These are phyloP conservation scores for Quercus aquifolioides DNA, from an alignment of 306 rosid genomes.

Conservation along the genomic window DNA sequence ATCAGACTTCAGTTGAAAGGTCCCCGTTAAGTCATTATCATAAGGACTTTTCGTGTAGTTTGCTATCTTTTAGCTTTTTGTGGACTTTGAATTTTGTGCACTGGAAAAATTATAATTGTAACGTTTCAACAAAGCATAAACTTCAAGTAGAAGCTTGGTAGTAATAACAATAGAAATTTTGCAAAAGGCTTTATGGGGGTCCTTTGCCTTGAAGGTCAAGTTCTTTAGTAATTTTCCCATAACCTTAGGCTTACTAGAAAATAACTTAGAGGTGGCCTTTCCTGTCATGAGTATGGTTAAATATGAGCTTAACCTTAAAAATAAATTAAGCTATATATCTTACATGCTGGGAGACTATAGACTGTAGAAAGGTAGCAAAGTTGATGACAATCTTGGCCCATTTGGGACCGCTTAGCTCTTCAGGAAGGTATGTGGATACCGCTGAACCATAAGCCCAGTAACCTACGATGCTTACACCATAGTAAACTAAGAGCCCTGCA, in stretches of 20 bases:
- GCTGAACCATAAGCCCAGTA: conserved; percentile 64
- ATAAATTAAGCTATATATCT: not conserved
- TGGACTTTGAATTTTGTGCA: too few relatives aligned
- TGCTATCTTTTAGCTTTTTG: too few relatives aligned
- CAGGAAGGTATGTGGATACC: conserved; percentile 43
- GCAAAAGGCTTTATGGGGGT: not conserved
- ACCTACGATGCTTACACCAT: conserved; percentile 38
- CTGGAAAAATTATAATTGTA: too few relatives aligned
- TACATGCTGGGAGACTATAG: conserved; percentile 54
- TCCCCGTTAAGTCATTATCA: too few relatives aligned
- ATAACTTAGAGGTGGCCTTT: too few relatives aligned
- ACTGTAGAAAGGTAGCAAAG: conserved; percentile 41
- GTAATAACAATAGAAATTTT: too few relatives aligned
- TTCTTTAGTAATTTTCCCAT: not conserved
- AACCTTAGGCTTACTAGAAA: too few relatives aligned
- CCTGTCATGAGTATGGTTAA: too few relatives aligned
- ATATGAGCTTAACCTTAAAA: not conserved
- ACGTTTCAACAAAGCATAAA: not conserved
- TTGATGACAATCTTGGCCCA: conserved; percentile 44
- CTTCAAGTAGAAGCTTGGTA: too few relatives aligned
- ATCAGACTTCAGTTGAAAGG: too few relatives aligned
- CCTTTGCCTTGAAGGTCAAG: too few relatives aligned
- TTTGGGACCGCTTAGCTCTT: conserved; percentile 45
- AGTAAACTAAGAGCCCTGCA: conserved; percentile 37
- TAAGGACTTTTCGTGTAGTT: too few relatives aligned